These are phyloP conservation scores for Phytophthora pini DNA, from an alignment of 352 stramenopile species.

Conservation along the genomic window DNA sequence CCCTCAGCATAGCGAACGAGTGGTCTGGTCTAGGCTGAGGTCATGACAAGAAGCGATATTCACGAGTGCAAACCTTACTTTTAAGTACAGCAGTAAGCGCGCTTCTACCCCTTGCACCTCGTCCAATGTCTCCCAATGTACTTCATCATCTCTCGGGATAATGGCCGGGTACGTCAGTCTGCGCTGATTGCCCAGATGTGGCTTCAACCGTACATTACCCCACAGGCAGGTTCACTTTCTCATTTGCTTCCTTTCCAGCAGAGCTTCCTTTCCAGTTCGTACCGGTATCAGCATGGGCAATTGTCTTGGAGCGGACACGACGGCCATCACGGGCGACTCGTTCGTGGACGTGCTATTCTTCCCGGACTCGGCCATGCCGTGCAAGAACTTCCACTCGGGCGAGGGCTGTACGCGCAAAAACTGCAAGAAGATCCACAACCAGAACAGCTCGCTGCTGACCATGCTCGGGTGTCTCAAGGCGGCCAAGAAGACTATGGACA, in stretches of 20 bases:
- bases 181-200: constrained; percentile 16
- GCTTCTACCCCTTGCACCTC: neutral
- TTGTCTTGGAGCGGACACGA: constrained; percentile 46
- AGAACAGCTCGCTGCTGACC: constrained; percentile 63
- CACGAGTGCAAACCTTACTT: no score
- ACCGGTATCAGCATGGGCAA: constrained; percentile 55
- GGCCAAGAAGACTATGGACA: constrained; percentile 60
- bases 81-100: neutral
- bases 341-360: constrained; percentile 82
- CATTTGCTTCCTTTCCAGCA: constrained; percentile 6
- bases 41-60: no score
- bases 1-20: no score
- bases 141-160: constrained; percentile 1
- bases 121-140: neutral
- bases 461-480: constrained; percentile 54
- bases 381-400: constrained; percentile 55
- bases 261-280: neutral
- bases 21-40: no score
- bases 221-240: constrained; percentile 19
- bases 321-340: constrained; percentile 45
- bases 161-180: constrained; percentile 6
- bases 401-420: constrained; percentile 68
- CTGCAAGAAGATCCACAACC: constrained; percentile 70
- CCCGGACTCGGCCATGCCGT: constrained; percentile 66
- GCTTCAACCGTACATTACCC: neutral